These are phyloP conservation scores for Marasmius oreades DNA, from an alignment of 1,284 basidiomycete species.

Conservation along the genomic window DNA sequence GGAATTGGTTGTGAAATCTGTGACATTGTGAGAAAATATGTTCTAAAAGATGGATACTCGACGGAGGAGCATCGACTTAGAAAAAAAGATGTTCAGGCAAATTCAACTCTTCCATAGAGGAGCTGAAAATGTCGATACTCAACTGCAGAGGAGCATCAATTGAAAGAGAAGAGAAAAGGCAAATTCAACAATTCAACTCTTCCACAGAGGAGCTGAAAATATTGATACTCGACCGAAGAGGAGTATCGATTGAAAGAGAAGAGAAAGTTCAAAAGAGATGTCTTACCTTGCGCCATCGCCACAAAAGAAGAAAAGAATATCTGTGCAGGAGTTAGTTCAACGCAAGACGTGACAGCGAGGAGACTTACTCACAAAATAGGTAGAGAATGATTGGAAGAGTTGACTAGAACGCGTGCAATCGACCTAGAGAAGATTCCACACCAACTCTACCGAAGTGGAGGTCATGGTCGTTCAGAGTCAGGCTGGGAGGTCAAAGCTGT, in stretches of 20 bases:
- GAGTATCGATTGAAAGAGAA: no score
- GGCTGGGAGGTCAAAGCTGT: background rate
- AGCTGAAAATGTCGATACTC: no score
- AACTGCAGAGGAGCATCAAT: no score
- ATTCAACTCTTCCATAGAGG: background rate
- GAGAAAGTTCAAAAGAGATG: no score
- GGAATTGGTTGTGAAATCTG: background rate
- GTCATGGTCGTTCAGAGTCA: background rate
- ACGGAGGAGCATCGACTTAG: no score
- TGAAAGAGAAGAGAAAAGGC: no score
- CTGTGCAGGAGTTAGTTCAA: background rate
- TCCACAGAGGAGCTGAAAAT: background rate
- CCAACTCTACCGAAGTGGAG: background rate
- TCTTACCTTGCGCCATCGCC: background rate
- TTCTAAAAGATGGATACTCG: no score
- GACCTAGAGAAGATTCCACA: background rate
- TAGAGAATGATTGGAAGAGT: background rate
- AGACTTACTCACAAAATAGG: background rate
- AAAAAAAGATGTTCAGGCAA: no score
- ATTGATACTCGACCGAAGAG: background rate
- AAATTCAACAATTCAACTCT: no score
- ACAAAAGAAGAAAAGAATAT: background rate
- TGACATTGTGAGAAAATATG: background rate
- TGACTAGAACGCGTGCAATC: background rate
- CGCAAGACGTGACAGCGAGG: background rate